These are phyloP conservation scores for Thinopyrum elongatum DNA, from an alignment of 176 grass and related monocot genomes.

Conservation along the genomic window DNA sequence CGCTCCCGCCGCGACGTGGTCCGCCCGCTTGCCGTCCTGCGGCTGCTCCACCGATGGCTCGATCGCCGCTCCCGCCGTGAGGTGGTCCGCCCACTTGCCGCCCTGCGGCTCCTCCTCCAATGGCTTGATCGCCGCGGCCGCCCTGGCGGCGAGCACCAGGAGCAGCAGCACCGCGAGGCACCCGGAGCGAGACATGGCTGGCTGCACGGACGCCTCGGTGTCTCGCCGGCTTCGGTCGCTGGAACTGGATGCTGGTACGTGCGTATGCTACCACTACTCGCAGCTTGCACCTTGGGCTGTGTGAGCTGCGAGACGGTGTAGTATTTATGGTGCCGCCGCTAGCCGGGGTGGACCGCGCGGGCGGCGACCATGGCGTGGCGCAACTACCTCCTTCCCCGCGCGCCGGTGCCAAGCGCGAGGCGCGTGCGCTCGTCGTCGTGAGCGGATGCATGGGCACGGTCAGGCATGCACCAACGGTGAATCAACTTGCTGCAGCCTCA, in stretches of 20 bases:
- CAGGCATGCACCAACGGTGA: neutral
- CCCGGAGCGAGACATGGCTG: slow-evolving; percentile 20
- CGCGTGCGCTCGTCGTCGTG: neutral
- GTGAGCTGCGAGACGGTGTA: neutral
- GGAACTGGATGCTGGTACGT: neutral
- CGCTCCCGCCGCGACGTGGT: neutral
- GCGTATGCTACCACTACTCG: neutral
- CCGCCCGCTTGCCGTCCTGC: neutral
- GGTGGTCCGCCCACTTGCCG: neutral
- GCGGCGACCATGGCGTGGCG: neutral
- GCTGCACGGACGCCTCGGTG: neutral
- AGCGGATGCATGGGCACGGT: neutral
- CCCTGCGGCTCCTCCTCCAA: neutral
- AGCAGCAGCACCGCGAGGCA: slow-evolving; percentile 18
- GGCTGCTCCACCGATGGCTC: neutral
- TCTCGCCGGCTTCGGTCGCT: neutral
- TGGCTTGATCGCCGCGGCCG: neutral
- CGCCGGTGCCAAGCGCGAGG: slow-evolving; percentile 1
- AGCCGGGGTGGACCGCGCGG: neutral
- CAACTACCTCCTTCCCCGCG: neutral
- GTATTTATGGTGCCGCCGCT: neutral
- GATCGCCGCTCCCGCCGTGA: neutral
- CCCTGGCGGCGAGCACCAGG: slow-evolving; percentile 25
- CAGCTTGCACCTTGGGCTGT: neutral
- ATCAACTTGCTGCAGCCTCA: neutral